Conservation (phyloP, 495 filamentous ascomycete genomes). For the Hypoxylon fragiforme region DNA sequence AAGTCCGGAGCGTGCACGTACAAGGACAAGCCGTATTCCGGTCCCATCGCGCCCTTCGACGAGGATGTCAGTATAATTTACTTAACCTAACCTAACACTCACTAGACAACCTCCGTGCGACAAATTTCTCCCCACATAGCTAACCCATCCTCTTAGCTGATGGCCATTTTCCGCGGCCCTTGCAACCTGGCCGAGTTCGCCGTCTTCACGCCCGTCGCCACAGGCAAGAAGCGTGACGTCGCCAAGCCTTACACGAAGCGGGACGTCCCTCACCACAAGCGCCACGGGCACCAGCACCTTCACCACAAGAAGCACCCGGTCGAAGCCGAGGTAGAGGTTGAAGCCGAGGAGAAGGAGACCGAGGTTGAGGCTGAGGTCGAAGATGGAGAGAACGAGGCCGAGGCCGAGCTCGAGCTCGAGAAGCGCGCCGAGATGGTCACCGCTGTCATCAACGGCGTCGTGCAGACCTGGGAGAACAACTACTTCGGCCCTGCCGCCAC, state of each 20-base stretch:
- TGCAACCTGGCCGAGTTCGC: conserved; percentile 64
- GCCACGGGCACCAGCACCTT: conserved; percentile 42
- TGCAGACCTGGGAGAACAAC: conserved; percentile 66
- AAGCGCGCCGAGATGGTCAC: conserved; percentile 46
- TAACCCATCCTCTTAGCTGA: conserved; percentile 52
- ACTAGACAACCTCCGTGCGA: too few relatives aligned
- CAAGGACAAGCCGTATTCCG: conserved; percentile 52
- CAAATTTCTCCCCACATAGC: too few relatives aligned
- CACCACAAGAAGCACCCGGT: conserved; percentile 34
- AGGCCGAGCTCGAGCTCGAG: conserved; percentile 28
- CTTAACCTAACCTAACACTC: too few relatives aligned
- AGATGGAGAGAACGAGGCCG: neutral
- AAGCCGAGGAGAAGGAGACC: conserved; percentile 29
- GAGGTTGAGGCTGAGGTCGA: too few relatives aligned
- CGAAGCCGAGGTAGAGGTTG: neutral
- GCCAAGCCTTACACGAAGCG: too few relatives aligned
- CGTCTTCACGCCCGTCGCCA: conserved; percentile 55
- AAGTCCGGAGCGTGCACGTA: conserved; percentile 57
- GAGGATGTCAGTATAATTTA: conserved; percentile 61
- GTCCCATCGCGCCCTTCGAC: conserved; percentile 63
- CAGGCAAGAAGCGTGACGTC: too few relatives aligned
- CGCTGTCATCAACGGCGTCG: conserved; percentile 64
- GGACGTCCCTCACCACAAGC: conserved; percentile 38
- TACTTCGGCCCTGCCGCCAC: conserved; percentile 47
- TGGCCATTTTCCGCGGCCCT: conserved; percentile 71